Evolutionary conservation across 768 basidiomycete genomes (phyloP).

Genomic region (Leccinum imitatum): DNA sequence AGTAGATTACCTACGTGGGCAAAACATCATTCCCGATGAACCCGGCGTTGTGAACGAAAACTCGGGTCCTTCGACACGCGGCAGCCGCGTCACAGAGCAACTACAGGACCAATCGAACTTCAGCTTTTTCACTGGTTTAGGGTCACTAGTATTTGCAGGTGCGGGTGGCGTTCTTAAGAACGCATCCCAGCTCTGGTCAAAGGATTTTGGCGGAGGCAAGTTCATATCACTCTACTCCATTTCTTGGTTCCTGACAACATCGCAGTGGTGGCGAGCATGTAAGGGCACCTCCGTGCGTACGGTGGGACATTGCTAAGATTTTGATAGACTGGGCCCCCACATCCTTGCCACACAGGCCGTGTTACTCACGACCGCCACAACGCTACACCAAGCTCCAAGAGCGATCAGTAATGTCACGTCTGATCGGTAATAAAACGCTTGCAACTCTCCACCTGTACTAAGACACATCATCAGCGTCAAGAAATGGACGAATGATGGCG

Average conservation of each 20-base stretch:
- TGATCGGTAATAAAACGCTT: slow-evolving; percentile 21
- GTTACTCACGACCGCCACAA: slow-evolving; percentile 23
- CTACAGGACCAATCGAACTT: neutral
- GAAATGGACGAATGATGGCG: slow-evolving; percentile 22
- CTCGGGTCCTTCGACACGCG: neutral
- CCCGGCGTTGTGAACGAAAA: neutral
- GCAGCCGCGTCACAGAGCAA: neutral
- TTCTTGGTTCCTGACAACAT: slow-evolving; percentile 6
- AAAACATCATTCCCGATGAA: slow-evolving; percentile 13
- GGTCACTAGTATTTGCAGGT: slow-evolving; percentile 18
- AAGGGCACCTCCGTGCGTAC: neutral
- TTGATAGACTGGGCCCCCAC: slow-evolving; percentile 20
- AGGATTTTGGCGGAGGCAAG: slow-evolving; percentile 28
- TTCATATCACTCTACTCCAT: neutral
- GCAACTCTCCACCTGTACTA: neutral
- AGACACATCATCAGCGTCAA: slow-evolving; percentile 17
- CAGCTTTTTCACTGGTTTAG: slow-evolving; percentile 18
- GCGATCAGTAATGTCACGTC: slow-evolving; percentile 22
- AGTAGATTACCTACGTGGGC: slow-evolving; percentile 12
- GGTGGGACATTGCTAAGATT: slow-evolving; percentile 6
- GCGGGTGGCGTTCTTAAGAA: slow-evolving; percentile 21
- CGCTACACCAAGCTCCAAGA: slow-evolving; percentile 25
- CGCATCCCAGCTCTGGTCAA: slow-evolving; percentile 31
- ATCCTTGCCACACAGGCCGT: slow-evolving; percentile 29
- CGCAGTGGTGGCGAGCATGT: slow-evolving; percentile 27